Percentiles rank a stretch among this genome's conserved stretches.
These are phyloP conservation scores for Ceratocystis ficicola DNA, from an alignment of 2,329 filamentous ascomycete genomes.

Conservation along the genomic window DNA sequence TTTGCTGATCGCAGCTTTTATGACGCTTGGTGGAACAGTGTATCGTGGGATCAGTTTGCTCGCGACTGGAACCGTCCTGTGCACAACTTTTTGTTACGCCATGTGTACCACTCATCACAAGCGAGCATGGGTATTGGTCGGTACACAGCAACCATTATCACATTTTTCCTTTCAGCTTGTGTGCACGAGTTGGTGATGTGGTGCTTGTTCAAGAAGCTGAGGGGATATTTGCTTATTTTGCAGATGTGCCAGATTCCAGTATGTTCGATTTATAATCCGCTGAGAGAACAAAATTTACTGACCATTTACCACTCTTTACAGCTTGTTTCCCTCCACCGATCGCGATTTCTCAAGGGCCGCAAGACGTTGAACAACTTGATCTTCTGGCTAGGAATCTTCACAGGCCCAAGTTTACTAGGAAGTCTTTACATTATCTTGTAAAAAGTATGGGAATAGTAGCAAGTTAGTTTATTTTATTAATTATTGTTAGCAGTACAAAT, in stretches of 20 bases:
- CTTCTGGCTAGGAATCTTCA: slow-evolving; percentile 70
- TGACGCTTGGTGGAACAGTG: slow-evolving; percentile 51
- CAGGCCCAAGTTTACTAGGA: slow-evolving; percentile 56
- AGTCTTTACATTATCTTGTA: slow-evolving; percentile 48
- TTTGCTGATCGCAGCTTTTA: slow-evolving; percentile 70
- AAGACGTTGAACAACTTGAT: slow-evolving; percentile 58
- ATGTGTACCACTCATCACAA: slow-evolving; percentile 69
- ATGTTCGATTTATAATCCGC: slow-evolving; percentile 24
- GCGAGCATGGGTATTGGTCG: slow-evolving; percentile 59
- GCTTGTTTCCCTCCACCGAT: slow-evolving; percentile 55
- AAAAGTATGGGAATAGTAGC: neutral
- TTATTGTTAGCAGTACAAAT: neutral
- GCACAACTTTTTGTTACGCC: slow-evolving; percentile 63
- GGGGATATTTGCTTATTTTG: slow-evolving; percentile 59
- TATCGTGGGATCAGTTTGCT: slow-evolving; percentile 64
- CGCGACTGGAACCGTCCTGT: slow-evolving; percentile 69
- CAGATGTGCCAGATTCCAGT: slow-evolving; percentile 63
- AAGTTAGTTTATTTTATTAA: too few relatives aligned
- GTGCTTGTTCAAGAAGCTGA: slow-evolving; percentile 65
- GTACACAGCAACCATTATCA: slow-evolving; percentile 60
- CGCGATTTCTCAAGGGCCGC: slow-evolving; percentile 50
- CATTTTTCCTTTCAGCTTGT: slow-evolving; percentile 58
- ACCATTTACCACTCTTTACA: slow-evolving; percentile 23
- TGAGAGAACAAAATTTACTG: neutral
- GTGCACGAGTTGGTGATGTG: slow-evolving; percentile 70